Percentiles rank a stretch among this genome's conserved stretches.
phyloP scores from a whole-genome alignment of 75 land plant genomes.

The Cryptomeria japonica region DNA sequence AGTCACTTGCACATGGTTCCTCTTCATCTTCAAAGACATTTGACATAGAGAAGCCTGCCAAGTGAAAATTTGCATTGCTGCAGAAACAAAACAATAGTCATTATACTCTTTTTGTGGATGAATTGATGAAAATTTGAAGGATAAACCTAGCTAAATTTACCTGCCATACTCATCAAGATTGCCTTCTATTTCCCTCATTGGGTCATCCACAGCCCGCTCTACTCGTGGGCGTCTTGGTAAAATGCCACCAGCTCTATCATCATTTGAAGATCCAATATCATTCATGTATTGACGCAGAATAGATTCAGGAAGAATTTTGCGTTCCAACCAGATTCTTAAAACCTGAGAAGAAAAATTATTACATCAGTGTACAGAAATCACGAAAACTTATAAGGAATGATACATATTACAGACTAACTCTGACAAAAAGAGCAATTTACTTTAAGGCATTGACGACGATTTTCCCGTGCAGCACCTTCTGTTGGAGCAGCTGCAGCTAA shows the following conservation, averaged over 20 bases:
- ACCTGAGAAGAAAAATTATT: slow-evolving; percentile 51
- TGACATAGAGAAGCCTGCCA: slow-evolving; percentile 71
- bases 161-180: slow-evolving; percentile 99
- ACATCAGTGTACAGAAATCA: not conserved
- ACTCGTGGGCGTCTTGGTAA: slow-evolving; percentile 74
- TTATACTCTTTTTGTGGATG: not conserved
- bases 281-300: slow-evolving; percentile 73
- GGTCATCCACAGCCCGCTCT: slow-evolving; percentile 95
- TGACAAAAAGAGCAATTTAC: slow-evolving; percentile 25
- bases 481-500: slow-evolving; percentile 89
- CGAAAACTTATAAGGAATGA: not conserved
- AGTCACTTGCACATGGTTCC: slow-evolving; percentile 22
- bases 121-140: not conserved
- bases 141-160: slow-evolving; percentile 28
- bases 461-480: slow-evolving; percentile 83
- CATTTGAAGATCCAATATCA: slow-evolving; percentile 83
- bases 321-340: slow-evolving; percentile 85
- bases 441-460: slow-evolving; percentile 97
- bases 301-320: slow-evolving; percentile 84
- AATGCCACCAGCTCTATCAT: slow-evolving; percentile 53
- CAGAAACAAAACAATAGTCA: slow-evolving; percentile 4
- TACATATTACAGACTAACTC: too few species aligned
- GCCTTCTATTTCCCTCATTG: slow-evolving; percentile 98
- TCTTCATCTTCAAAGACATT: slow-evolving; percentile 76
- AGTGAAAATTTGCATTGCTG: slow-evolving; percentile 92